Base-by-base conservation (phyloP, 306 rosid genomes). In the Adenanthera pavonina region DNA sequence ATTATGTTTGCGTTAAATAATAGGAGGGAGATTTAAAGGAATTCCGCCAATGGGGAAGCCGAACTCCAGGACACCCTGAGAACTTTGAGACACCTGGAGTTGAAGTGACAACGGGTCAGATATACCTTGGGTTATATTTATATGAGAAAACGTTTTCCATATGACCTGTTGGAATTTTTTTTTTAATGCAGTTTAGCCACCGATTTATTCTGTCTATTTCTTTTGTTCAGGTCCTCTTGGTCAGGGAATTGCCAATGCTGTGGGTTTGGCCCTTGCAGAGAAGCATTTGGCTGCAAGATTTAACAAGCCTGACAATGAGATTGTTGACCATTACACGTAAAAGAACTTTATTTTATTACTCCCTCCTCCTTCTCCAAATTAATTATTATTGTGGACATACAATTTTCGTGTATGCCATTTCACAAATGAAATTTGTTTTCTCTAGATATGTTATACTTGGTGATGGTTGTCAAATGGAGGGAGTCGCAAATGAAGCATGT, bases 391-490 rank as follows among this genome's bases (percentile, higher is more conserved):
- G 7, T 78, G 35, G 14, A 64, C 36, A 38, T 76, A 7, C 6
- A 9, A 13, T 11, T 47, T 78, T 15, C 20, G 64, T 73, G 69
- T 33, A 13, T 41, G 81, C 7, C 25, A 66, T 75, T 79, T 83
- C 41, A 40, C 72, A 75, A 11, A 75, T 74, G 59, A 25, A 14
- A 9, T 59, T 78, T 71, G 52, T 80, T 61, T 78, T 66, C 46
- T 84, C 43, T 81, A 96, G 99, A 66, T 96, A 96, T 78, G 76
- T 1, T 86, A 91, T 96, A 49, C 16, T 96, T 57, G 99, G 99
- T 20, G 99, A 96, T 87, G 99, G 99, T 60, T 96, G 99, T 72
- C 96, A 96, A 78, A 96, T 96, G 99, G 99, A 93, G 90, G 99
- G 99, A 49, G 87, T 96, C 78, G 86, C 99, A 20, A 93, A 96